phyloP scores from a whole-genome alignment of 2,329 filamentous ascomycete species.

The Decorospora gaudefroyi region DNA sequence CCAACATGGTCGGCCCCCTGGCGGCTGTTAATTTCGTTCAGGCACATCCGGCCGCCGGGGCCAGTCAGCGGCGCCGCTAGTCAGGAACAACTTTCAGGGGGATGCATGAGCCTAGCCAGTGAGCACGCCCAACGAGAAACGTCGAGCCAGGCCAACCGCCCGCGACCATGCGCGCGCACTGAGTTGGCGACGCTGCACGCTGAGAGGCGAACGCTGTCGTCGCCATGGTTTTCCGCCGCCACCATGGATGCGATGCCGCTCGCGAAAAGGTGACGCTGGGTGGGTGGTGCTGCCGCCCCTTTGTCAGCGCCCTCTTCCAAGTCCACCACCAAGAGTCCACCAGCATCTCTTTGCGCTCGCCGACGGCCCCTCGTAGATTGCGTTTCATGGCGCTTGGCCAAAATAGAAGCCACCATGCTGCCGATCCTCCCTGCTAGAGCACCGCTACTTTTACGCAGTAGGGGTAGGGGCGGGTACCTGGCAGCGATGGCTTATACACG shows the following conservation, averaged over 20 bases:
- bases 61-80: constrained; percentile 34
- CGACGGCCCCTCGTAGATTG: constrained; percentile 29
- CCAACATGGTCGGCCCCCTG: constrained; percentile 35
- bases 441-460: background rate
- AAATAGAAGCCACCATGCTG: constrained; percentile 37
- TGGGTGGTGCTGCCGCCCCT: background rate
- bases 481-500: no score
- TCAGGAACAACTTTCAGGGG: constrained; percentile 29
- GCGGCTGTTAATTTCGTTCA: constrained; percentile 45
- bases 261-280: constrained; percentile 7
- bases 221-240: constrained; percentile 6
- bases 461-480: constrained; percentile 37
- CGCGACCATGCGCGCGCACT: constrained; percentile 55
- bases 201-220: constrained; percentile 31
- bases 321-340: background rate
- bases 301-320: no score
- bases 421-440: constrained; percentile 41
- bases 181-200: constrained; percentile 72
- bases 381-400: constrained; percentile 43
- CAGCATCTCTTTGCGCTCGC: constrained; percentile 16
- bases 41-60: constrained; percentile 31
- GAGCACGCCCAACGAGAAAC: constrained; percentile 19
- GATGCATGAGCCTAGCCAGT: constrained; percentile 30
- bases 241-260: constrained; percentile 12
- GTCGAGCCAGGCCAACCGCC: constrained; percentile 25